Percentiles rank a stretch among this genome's conserved stretches.
These are phyloP conservation scores for Trametes meyenii DNA, from an alignment of 768 basidiomycete species.

Conservation along the genomic window DNA sequence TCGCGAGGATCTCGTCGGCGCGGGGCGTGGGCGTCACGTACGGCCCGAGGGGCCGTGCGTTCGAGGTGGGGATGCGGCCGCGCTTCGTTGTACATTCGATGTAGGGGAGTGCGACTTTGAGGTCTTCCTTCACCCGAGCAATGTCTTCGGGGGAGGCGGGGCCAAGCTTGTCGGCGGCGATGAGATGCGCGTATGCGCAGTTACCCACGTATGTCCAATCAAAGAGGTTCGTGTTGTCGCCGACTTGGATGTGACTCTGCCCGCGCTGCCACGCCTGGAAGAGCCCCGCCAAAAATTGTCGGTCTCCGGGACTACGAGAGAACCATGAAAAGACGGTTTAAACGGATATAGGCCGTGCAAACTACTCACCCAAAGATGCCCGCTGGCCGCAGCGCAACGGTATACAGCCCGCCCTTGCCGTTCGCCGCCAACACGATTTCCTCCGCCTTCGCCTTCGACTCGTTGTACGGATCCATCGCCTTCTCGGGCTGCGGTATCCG, in stretches of 20 bases:
- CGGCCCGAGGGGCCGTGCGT: slow-evolving; percentile 83
- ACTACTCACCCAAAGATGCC: slow-evolving; percentile 89
- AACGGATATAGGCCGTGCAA: neutral
- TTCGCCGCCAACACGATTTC: slow-evolving; percentile 83
- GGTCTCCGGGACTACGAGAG: slow-evolving; percentile 78
- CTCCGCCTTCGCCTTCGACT: slow-evolving; percentile 91
- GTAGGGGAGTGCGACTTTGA: slow-evolving; percentile 58
- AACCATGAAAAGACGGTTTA: neutral
- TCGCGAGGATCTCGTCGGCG: slow-evolving; percentile 56
- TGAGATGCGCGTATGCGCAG: slow-evolving; percentile 89
- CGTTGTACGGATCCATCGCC: slow-evolving; percentile 90
- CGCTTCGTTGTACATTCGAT: slow-evolving; percentile 67
- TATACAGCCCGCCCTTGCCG: slow-evolving; percentile 79
- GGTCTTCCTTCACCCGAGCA: slow-evolving; percentile 35
- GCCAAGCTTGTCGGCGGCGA: slow-evolving; percentile 87
- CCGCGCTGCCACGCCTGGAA: slow-evolving; percentile 76
- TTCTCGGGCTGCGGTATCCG: slow-evolving; percentile 72
- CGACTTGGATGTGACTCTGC: slow-evolving; percentile 92
- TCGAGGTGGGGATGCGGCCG: slow-evolving; percentile 74
- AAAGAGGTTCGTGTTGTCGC: slow-evolving; percentile 89
- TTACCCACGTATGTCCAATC: slow-evolving; percentile 98
- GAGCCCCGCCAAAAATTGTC: slow-evolving; percentile 81
- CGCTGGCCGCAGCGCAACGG: slow-evolving; percentile 88
- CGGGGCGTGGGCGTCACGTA: slow-evolving; percentile 64
- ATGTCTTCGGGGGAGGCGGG: slow-evolving; percentile 49